These are phyloP conservation scores for Penicillium sp. DNA, from an alignment of 2,329 filamentous ascomycete species.

Conservation along the genomic window DNA sequence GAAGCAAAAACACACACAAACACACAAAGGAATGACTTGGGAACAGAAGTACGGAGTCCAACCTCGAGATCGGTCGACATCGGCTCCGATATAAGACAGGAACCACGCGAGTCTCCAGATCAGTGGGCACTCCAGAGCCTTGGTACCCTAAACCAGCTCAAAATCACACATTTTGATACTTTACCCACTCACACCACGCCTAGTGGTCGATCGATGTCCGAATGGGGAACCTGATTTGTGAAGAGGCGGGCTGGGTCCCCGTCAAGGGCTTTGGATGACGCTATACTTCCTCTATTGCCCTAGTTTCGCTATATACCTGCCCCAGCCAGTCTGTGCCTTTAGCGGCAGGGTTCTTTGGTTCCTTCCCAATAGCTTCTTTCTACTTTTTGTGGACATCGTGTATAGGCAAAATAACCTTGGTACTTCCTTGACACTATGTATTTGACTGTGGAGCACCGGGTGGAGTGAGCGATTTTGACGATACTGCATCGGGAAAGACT, in stretches of 20 bases:
- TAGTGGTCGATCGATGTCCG: slow-evolving; percentile 7
- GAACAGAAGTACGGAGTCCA: not conserved
- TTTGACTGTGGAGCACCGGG: not conserved
- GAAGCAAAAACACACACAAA: slow-evolving; percentile 12
- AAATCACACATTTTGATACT: slow-evolving; percentile 1
- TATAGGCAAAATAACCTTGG: not conserved
- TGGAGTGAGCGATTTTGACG: not conserved
- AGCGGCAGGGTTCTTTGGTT: not conserved
- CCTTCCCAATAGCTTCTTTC: not conserved
- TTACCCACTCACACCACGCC: slow-evolving; percentile 4
- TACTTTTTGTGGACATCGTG: not conserved
- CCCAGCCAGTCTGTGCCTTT: not conserved
- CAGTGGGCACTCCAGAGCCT: not conserved
- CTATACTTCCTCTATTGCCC: not conserved
- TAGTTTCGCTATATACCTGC: not conserved
- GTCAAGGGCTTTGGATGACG: not conserved
- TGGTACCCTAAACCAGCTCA: not conserved
- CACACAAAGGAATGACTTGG: slow-evolving; percentile 14
- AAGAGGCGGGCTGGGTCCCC: not conserved
- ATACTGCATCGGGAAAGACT: not conserved
- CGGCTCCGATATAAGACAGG: slow-evolving; percentile 2
- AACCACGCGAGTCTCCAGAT: not conserved
- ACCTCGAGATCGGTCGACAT: not conserved
- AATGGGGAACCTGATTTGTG: not conserved
- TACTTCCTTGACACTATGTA: not conserved